These are phyloP conservation scores for Volvox africanus DNA, from an alignment of 139 green algal genomes.

Conservation along the genomic window DNA sequence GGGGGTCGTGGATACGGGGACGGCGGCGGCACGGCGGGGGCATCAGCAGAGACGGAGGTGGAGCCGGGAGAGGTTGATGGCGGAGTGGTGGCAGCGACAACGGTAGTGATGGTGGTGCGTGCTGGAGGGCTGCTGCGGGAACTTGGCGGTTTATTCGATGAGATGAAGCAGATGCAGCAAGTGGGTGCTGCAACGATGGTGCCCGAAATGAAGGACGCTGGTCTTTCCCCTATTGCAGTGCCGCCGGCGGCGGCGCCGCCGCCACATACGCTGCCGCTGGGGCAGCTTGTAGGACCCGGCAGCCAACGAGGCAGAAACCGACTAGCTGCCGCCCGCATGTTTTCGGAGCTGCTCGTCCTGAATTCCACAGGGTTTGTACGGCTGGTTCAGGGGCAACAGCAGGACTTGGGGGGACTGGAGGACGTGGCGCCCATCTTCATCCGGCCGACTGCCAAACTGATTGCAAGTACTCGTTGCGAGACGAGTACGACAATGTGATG, in stretches of 20 bases:
- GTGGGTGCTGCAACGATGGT: neutral
- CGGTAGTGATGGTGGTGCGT: neutral
- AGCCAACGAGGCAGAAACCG: neutral
- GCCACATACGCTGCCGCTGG: neutral
- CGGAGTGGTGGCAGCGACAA: neutral
- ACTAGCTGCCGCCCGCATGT: neutral
- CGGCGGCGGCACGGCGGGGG: neutral
- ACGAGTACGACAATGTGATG: neutral
- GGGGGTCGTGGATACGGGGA: neutral
- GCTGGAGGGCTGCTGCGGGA: neutral
- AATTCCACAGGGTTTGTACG: neutral
- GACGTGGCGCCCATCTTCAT: neutral
- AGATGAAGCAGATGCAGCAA: neutral
- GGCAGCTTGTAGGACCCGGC: neutral
- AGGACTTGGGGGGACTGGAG: neutral
- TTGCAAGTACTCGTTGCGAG: neutral
- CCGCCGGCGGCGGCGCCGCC: neutral
- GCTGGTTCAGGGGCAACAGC: neutral
- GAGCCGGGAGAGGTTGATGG: neutral
- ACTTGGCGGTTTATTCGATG: neutral
- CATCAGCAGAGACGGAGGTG: neutral
- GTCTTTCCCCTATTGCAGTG: neutral
- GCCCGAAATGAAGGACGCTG: neutral
- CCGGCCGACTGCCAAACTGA: neutral
- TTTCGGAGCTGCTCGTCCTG: slow-evolving; percentile 37